A percentile compares a stretch with the other conserved stretches of the same genome.
Conservation (phyloP, 2,329 filamentous ascomycete species). For the Ascocoryne sarcoides region DNA sequence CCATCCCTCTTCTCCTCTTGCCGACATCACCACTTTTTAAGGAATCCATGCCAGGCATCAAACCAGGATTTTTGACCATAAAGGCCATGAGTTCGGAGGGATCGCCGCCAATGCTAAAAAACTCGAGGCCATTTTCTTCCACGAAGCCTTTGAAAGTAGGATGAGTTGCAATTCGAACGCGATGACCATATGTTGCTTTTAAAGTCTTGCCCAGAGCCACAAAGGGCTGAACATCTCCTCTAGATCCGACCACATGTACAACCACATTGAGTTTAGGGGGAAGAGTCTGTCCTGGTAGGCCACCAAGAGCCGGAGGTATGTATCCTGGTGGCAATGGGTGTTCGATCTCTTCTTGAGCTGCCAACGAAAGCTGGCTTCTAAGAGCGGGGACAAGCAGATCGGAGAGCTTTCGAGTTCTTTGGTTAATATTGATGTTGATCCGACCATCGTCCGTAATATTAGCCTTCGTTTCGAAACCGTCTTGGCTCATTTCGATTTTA, state of each 20-base stretch:
- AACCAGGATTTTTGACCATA: constrained; percentile 81
- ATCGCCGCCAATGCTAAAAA: constrained; percentile 69
- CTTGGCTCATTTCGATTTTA: constrained; percentile 50
- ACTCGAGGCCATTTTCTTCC: constrained; percentile 62
- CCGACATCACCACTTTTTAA: constrained; percentile 69
- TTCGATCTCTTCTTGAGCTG: constrained; percentile 36
- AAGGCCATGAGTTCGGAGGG: constrained; percentile 74
- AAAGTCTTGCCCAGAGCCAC: constrained; percentile 59
- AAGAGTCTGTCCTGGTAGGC: constrained; percentile 48
- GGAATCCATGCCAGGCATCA: constrained; percentile 76
- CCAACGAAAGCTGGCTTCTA: constrained; percentile 38
- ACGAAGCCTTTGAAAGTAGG: constrained; percentile 59
- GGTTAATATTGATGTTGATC: constrained; percentile 71
- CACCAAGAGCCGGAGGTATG: constrained; percentile 64
- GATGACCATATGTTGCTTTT: constrained; percentile 56
- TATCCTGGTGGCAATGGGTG: constrained; percentile 55
- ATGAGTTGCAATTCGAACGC: constrained; percentile 67
- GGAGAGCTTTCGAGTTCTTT: constrained; percentile 56
- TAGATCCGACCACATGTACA: constrained; percentile 66
- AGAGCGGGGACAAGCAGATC: constrained; percentile 59
- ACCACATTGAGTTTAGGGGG: constrained; percentile 59
- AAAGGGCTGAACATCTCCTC: constrained; percentile 71
- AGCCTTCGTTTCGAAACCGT: constrained; percentile 55
- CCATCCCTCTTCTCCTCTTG: constrained; percentile 64
- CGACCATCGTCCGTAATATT: constrained; percentile 63